Conservation (phyloP, 768 basidiomycete species). For the Phaffia australis region DNA sequence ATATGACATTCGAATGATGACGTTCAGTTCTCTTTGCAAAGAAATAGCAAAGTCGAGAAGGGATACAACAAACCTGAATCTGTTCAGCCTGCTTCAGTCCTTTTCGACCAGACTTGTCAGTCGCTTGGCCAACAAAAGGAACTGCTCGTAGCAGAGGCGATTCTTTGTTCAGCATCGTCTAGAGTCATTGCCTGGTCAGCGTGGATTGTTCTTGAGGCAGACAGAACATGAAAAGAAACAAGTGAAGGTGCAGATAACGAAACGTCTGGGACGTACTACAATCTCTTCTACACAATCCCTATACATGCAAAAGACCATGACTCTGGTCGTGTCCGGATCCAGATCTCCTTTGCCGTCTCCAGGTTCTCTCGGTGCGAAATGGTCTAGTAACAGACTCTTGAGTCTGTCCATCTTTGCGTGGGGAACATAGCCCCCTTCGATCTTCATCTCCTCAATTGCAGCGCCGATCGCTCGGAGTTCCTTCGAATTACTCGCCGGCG, state of each 20-base stretch:
- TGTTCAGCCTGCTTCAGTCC: conserved; percentile 88
- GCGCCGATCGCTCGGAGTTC: conserved; percentile 39
- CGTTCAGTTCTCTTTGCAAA: too few relatives aligned
- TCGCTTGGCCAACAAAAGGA: conserved; percentile 82
- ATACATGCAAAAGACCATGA: conserved; percentile 91
- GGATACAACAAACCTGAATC: conserved; percentile 51
- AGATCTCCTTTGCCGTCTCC: conserved; percentile 19
- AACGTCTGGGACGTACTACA: conserved; percentile 41
- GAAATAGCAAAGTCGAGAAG: not conserved
- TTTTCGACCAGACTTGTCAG: conserved; percentile 70
- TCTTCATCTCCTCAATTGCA: conserved; percentile 27
- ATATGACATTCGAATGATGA: too few relatives aligned
- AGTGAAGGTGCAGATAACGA: not conserved
- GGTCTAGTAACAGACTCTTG: conserved; percentile 55
- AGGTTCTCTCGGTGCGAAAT: conserved; percentile 49
- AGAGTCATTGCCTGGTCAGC: not conserved
- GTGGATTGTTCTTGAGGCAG: not conserved
- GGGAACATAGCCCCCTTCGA: conserved; percentile 31
- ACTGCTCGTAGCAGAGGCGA: conserved; percentile 67
- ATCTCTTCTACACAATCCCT: conserved; percentile 85
- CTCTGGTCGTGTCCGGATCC: conserved; percentile 46
- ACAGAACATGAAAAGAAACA: not conserved
- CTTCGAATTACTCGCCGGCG: conserved; percentile 37
- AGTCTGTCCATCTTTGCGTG: conserved; percentile 93
- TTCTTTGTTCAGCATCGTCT: conserved; percentile 60